phyloP scores from a whole-genome alignment of 768 basidiomycete species.

The Amanita pseudoporphyria region DNA sequence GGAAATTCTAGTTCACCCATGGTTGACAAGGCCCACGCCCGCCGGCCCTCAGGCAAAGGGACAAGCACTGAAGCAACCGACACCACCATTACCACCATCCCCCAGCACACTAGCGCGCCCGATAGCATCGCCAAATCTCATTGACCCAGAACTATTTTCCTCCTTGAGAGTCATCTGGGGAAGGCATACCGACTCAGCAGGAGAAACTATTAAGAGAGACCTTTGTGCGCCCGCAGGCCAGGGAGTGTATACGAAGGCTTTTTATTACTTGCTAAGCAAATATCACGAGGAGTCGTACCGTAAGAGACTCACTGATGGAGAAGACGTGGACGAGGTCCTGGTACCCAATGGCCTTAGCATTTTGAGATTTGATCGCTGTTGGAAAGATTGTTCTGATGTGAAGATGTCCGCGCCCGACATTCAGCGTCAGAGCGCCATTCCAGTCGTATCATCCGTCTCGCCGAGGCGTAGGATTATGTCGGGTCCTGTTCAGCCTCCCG shows the following conservation, averaged over 20 bases:
- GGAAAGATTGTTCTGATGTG: constrained; percentile 18
- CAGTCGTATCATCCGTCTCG: neutral
- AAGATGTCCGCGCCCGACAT: neutral
- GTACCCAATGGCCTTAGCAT: constrained; percentile 19
- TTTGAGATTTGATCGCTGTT: constrained; percentile 27
- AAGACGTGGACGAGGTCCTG: constrained; percentile 20
- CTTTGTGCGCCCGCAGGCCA: constrained; percentile 60
- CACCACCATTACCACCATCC: constrained; percentile 47
- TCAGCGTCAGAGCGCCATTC: neutral
- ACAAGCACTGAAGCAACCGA: constrained; percentile 17
- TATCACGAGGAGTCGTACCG: constrained; percentile 53
- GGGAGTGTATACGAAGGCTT: constrained; percentile 76
- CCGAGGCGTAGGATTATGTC: neutral
- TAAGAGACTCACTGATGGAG: constrained; percentile 39
- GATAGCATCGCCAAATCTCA: constrained; percentile 53
- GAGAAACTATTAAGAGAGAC: constrained; percentile 49
- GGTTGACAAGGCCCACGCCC: constrained; percentile 52
- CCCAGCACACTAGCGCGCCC: constrained; percentile 62
- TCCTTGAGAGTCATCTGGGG: constrained; percentile 83
- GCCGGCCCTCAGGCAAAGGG: constrained; percentile 22
- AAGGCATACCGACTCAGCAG: constrained; percentile 48
- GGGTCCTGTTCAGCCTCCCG: neutral
- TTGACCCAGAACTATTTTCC: constrained; percentile 69
- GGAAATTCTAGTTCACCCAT: constrained; percentile 80
- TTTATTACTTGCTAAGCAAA: constrained; percentile 75